These are phyloP conservation scores for Corylus avellana DNA, from an alignment of 306 rosid species.

Conservation along the genomic window DNA sequence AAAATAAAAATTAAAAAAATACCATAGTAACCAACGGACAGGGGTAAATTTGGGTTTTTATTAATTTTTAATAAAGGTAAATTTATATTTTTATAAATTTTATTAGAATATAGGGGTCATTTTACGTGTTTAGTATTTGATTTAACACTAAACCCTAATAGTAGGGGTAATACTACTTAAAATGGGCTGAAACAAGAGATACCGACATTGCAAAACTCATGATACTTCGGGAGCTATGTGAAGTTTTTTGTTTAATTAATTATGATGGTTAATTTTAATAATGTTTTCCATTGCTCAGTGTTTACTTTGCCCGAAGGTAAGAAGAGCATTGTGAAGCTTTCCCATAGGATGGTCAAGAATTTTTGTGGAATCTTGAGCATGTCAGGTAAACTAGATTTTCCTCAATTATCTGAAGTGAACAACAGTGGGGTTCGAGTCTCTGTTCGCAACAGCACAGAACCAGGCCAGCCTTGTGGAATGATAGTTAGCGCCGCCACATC, in stretches of 20 bases:
- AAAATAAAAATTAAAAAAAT: too few relatives aligned
- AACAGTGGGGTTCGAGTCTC: slow-evolving; percentile 42
- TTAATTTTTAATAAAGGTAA: too few relatives aligned
- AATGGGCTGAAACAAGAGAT: too few relatives aligned
- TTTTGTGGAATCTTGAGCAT: slow-evolving; percentile 49
- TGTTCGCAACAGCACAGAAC: slow-evolving; percentile 32
- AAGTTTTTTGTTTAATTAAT: neutral
- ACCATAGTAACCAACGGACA: too few relatives aligned
- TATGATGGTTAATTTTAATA: neutral
- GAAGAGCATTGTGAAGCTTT: slow-evolving; percentile 46
- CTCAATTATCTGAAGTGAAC: slow-evolving; percentile 41
- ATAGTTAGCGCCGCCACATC: slow-evolving; percentile 52
- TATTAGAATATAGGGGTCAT: too few relatives aligned
- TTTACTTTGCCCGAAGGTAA: slow-evolving; percentile 36
- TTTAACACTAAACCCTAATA: too few relatives aligned
- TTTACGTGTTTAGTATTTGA: too few relatives aligned
- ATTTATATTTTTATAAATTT: too few relatives aligned
- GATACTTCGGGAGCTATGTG: too few relatives aligned
- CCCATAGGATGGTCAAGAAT: slow-evolving; percentile 57
- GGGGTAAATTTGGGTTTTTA: too few relatives aligned
- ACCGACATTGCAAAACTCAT: too few relatives aligned
- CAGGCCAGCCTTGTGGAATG: slow-evolving; percentile 48
- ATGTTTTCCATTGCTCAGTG: slow-evolving; percentile 29
- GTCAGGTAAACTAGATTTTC: slow-evolving; percentile 44
- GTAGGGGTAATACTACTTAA: too few relatives aligned